Evolutionary conservation across 306 rosid species (phyloP).

Genomic region (Lathyrus tuberosus): DNA sequence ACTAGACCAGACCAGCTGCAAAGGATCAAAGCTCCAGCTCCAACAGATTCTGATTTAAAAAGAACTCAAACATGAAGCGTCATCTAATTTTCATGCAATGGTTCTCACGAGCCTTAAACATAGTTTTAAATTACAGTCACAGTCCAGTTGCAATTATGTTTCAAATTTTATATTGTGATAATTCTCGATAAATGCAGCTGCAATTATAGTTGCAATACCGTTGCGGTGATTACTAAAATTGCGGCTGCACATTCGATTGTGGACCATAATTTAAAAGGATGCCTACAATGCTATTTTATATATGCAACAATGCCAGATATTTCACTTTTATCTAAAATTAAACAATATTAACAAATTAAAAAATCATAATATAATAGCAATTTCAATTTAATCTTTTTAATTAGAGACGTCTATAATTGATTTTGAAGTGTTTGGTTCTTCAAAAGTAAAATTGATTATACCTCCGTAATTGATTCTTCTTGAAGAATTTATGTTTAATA

Average conservation of each 20-base stretch:
- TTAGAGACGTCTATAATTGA: too few species aligned
- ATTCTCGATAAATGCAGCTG: neutral
- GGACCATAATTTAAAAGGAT: neutral
- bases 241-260: neutral
- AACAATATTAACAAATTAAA: too few species aligned
- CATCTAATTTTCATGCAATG: neutral
- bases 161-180: neutral
- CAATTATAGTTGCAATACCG: neutral
- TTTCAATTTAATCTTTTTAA: neutral
- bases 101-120: neutral
- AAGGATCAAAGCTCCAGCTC: neutral
- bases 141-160: neutral
- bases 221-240: neutral
- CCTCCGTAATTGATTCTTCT: too few species aligned
- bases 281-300: too few species aligned
- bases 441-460: too few species aligned
- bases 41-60: neutral
- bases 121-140: neutral
- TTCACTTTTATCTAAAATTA: neutral
- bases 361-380: neutral
- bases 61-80: neutral
- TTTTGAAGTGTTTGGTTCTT: too few species aligned
- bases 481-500: too few species aligned
- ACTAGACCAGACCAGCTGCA: neutral
- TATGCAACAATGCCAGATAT: neutral